Base-by-base conservation (phyloP, 768 basidiomycete genomes). In the Trametes meyenii region DNA sequence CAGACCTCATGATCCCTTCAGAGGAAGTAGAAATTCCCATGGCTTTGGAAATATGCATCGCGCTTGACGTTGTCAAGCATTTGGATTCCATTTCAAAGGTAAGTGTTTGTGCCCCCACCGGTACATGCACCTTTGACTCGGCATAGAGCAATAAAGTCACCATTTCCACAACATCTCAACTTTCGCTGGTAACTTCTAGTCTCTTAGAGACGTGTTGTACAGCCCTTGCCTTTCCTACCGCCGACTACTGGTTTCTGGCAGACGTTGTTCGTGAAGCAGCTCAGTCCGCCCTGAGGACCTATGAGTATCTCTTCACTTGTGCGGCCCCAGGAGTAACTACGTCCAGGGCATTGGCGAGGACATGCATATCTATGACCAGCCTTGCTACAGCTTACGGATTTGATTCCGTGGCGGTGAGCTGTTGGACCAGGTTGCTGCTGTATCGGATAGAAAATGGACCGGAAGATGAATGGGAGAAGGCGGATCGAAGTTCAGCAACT, bases 171-270 rank as follows among this genome's bases (percentile, higher is more conserved):
- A 50, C 74, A 12, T 69, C 77, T 24, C 79, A 80, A 49, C 66
- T 85, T 8, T 74, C 81, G 4, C 70, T 78, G 3, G 79, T 88
- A 58, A 73, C 84, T 48, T 76, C 77, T 36, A 72, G 81, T 36
- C 67, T 84, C 23, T 68, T 82, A 19, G 78, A 83, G 39, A 69
- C 84, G 14, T 65, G 83, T 23, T 71, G 77, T 33, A 76, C 74
- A 51, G 70, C 79, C 1, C 59, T 87, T 48, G 73, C 71, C 43
- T 78, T 79, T 3, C 68, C 79, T 1, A 70, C 82, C 13, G 75
- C 77, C 44, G 79, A 76, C 13, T 78, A 80, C 36, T 81, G 80
- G 74, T 82, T 85, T 51, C 74, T 86, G 10, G 67, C 71, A 16
- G 84, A 88, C 65, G 65, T 85, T 44, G 65, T 77, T 48, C 81